Evolutionary conservation across 257 asterid genomes (phyloP), one percentile per base, ranked within the genome.

Genomic region (Scutellaria baicalensis): DNA sequence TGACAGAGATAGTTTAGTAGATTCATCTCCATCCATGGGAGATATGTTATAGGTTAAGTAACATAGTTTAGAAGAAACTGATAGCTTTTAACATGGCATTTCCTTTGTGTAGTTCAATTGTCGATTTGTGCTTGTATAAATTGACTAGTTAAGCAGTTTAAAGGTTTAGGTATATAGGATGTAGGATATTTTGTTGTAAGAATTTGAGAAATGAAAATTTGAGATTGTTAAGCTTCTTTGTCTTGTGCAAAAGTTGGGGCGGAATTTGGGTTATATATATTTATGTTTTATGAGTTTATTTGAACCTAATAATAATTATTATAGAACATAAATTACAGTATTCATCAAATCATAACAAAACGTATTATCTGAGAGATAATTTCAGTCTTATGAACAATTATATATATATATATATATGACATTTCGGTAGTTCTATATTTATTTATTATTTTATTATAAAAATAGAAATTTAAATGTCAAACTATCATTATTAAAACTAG

Each of bases 131-230:
- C n/a, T 60, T 16, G 60, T 69, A 49, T 59, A n/a, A n/a, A 57
- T 1, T 52, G 23, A 35, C 21, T 65, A 60, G 78, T 40, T 66
- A 44, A 73, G 31, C 58, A 73, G 81, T 69, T 38, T 50, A 60
- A 47, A 66, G 70, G 73, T 65, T 52, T 80, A 76, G 84, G 77
- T 62, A n/a, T 61, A 69, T 8, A 60, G 33, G 33, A n/a, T 61
- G 65, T 8, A 60, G 33, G 33, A 27, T 27, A 27, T 27, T 27
- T 27, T 27, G 9, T 69, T 70, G 75, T 70, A 52, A 69, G 48
- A 69, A 59, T 12, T 35, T 60, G 49, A n/a, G 45, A 33, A 52
- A 66, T 66, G 54, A 40, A 70, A 60, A 51, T 17, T 51, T 77
- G 18, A 48, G 33, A 20, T 58, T 73, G 48, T 27, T 11, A 6